phyloP scores from a whole-genome alignment of 305 asterid species.

The Striga hermonthica region DNA sequence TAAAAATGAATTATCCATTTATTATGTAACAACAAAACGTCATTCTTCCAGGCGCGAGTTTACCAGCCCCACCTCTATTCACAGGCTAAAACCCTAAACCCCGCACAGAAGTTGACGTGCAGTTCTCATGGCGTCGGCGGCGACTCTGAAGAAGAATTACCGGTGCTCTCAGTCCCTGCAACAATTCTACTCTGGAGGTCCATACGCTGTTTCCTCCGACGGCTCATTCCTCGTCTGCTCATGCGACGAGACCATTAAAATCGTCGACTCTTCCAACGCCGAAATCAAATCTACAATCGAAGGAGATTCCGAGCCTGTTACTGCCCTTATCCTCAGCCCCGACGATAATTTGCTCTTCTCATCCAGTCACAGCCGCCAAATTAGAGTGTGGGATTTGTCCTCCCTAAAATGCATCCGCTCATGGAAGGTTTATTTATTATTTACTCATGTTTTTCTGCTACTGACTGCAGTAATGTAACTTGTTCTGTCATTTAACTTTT shows the following conservation, averaged over 20 bases:
- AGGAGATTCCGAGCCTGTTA: conserved; percentile 82
- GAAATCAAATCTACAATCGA: conserved; percentile 74
- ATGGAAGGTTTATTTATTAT: conserved; percentile 64
- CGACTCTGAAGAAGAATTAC: conserved; percentile 69
- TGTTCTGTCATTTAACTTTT: conserved; percentile 1
- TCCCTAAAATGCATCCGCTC: conserved; percentile 82
- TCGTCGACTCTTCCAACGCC: conserved; percentile 70
- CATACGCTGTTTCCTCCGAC: conserved; percentile 76
- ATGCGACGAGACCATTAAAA: conserved; percentile 65
- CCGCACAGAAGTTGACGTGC: conserved; percentile 19
- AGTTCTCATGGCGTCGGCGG: conserved; percentile 44
- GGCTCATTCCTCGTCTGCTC: conserved; percentile 81
- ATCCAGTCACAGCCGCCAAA: conserved; percentile 85
- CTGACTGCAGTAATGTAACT: background rate
- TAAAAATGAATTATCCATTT: no score
- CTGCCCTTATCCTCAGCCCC: conserved; percentile 76
- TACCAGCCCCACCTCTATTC: background rate
- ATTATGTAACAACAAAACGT: no score
- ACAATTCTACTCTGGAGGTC: conserved; percentile 91
- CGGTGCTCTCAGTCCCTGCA: conserved; percentile 61
- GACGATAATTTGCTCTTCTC: conserved; percentile 65
- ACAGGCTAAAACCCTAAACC: conserved; percentile 39
- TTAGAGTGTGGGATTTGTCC: conserved; percentile 87
- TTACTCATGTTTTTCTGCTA: background rate
- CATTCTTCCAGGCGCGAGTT: no score